Evolutionary conservation across 73 alveolate species (phyloP).

Genomic region (Tetrahymena thermophila): DNA sequence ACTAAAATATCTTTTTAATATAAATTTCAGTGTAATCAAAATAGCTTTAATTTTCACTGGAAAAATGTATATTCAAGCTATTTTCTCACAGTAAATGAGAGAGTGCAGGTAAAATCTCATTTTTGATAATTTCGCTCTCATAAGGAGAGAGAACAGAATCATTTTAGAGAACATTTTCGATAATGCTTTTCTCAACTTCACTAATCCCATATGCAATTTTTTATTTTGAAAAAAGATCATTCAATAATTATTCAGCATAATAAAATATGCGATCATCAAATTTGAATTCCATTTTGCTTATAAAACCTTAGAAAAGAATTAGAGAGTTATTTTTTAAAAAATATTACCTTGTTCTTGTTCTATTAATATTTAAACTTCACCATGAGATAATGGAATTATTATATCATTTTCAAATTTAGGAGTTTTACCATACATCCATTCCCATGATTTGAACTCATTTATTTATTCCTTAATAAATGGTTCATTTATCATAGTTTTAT

Average conservation of each 20-base stretch:
- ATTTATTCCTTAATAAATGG: neutral
- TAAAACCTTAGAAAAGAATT: neutral
- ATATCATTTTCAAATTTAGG: neutral
- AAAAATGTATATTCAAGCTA: neutral
- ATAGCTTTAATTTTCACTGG: neutral
- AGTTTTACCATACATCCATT: neutral
- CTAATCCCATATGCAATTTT: neutral
- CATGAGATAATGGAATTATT: neutral
- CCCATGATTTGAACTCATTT: neutral
- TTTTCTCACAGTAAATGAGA: neutral
- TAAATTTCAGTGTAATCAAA: neutral
- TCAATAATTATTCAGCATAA: neutral
- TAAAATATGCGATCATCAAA: neutral
- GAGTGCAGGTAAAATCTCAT: neutral
- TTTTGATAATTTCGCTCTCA: neutral
- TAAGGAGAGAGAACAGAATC: neutral
- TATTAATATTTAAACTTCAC: neutral
- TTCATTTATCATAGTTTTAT: neutral
- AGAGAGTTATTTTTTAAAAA: neutral
- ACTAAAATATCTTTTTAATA: too few species aligned
- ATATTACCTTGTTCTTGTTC: neutral
- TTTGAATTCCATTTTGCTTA: neutral
- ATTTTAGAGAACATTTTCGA: neutral
- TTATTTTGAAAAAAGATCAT: neutral
- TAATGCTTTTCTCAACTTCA: neutral